These are phyloP conservation scores for Helotiales sp. DNA, from an alignment of 2,329 filamentous ascomycete genomes.

Conservation along the genomic window DNA sequence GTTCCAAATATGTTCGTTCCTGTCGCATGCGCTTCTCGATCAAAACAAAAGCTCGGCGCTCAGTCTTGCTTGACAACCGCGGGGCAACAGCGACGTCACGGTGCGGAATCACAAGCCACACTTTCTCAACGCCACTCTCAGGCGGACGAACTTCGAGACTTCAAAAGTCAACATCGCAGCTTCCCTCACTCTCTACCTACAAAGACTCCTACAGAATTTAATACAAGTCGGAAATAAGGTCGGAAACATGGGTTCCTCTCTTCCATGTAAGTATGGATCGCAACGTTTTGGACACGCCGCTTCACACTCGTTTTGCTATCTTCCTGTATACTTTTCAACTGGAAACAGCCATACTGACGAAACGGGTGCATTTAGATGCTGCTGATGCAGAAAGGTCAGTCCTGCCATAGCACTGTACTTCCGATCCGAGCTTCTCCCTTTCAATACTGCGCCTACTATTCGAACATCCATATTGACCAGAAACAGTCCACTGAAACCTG, in stretches of 20 bases:
- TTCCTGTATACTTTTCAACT: conserved; percentile 36
- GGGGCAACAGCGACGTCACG: conserved; percentile 15
- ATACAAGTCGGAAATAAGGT: background rate
- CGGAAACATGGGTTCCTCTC: conserved; percentile 39
- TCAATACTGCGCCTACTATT: conserved; percentile 1
- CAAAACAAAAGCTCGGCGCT: conserved; percentile 5
- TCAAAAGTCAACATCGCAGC: conserved; percentile 14
- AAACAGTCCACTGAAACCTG: conserved; percentile 82
- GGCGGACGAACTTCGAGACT: conserved; percentile 3
- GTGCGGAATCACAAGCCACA: conserved; percentile 24
- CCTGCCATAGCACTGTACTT: background rate
- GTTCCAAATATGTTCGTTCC: too few species aligned
- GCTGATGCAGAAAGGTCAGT: conserved; percentile 92
- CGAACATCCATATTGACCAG: conserved; percentile 27
- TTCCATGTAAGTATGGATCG: conserved; percentile 46
- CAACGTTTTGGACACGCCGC: conserved; percentile 34
- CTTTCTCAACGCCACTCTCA: conserved; percentile 22
- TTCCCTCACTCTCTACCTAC: conserved; percentile 10
- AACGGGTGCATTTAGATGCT: conserved; percentile 68
- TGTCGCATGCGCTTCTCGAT: background rate
- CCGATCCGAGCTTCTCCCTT: background rate
- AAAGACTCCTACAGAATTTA: background rate
- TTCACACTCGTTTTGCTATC: conserved; percentile 35
- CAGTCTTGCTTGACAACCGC: conserved; percentile 9
- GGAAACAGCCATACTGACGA: conserved; percentile 41